phyloP scores from a whole-genome alignment of 768 basidiomycete genomes.

The Serendipita vermifera region DNA sequence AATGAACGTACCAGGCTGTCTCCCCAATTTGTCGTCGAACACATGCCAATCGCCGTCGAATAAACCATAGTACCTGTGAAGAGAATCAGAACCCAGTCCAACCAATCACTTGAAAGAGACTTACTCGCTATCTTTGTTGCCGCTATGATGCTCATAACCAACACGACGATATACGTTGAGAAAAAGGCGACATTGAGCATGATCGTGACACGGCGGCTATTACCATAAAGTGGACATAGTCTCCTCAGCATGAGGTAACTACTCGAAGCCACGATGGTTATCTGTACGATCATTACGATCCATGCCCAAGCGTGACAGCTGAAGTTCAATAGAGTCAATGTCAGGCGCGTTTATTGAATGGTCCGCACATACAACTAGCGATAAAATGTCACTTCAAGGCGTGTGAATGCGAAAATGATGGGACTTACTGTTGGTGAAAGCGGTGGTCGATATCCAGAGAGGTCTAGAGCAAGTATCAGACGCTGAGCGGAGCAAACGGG shows the following conservation, averaged over 20 bases:
- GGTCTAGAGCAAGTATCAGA: background rate
- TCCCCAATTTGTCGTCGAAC: too few relatives aligned
- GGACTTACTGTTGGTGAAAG: background rate
- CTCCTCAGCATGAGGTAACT: conserved; percentile 1
- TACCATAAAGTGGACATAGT: background rate
- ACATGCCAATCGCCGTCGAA: background rate
- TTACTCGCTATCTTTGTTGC: background rate
- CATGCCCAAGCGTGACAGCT: background rate
- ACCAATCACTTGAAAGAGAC: background rate
- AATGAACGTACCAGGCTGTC: too few relatives aligned
- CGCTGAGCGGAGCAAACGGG: background rate
- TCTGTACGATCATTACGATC: background rate
- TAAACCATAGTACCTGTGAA: background rate
- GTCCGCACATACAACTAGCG: too few relatives aligned
- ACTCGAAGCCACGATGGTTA: background rate
- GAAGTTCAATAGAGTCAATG: background rate
- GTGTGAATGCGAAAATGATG: too few relatives aligned
- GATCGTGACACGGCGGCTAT: background rate
- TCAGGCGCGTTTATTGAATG: too few relatives aligned
- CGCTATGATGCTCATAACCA: background rate
- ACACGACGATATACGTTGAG: background rate
- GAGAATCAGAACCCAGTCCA: background rate
- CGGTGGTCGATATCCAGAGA: background rate
- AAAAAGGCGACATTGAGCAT: background rate
- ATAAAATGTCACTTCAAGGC: too few relatives aligned